Evolutionary conservation across 768 basidiomycete species (phyloP).

Genomic region (Lepiota subincarnata): DNA sequence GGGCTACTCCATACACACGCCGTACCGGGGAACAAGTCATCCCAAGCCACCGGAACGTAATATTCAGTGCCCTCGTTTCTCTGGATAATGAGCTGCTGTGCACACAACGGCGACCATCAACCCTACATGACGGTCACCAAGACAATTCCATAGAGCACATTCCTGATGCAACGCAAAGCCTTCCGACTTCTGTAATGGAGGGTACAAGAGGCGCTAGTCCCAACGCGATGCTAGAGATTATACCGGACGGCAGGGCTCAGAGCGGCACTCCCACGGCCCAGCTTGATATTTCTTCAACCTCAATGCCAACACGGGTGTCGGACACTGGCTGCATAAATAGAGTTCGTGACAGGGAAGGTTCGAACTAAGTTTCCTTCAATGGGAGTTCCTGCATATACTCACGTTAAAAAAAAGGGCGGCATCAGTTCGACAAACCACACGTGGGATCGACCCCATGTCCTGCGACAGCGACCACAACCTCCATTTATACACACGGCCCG

Average conservation of each 20-base stretch:
- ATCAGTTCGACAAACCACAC: constrained; percentile 10
- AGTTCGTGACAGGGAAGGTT: constrained; percentile 5
- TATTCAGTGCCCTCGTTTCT: not conserved
- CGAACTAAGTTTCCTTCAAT: not conserved
- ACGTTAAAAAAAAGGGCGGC: constrained; percentile 8
- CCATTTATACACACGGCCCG: constrained; percentile 11
- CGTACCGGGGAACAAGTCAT: not conserved
- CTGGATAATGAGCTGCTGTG: not conserved
- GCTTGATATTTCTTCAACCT: not conserved
- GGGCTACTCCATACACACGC: not conserved
- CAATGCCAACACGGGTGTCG: not conserved
- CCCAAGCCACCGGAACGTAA: not conserved
- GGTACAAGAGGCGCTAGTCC: no score
- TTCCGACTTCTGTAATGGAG: not conserved
- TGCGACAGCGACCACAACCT: constrained; percentile 4
- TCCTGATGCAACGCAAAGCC: not conserved
- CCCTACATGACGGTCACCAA: constrained; percentile 4
- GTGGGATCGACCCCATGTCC: constrained; percentile 12
- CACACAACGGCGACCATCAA: constrained; percentile 4
- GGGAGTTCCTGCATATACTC: not conserved
- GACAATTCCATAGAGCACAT: not conserved
- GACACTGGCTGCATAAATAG: not conserved
- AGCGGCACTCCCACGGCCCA: not conserved
- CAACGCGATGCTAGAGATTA: not conserved
- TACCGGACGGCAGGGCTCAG: not conserved